Percentiles rank a stretch among this genome's conserved stretches.
These are phyloP conservation scores for Suhomyces bokatorum DNA, from an alignment of 1,139 yeast genomes.

Conservation along the genomic window DNA sequence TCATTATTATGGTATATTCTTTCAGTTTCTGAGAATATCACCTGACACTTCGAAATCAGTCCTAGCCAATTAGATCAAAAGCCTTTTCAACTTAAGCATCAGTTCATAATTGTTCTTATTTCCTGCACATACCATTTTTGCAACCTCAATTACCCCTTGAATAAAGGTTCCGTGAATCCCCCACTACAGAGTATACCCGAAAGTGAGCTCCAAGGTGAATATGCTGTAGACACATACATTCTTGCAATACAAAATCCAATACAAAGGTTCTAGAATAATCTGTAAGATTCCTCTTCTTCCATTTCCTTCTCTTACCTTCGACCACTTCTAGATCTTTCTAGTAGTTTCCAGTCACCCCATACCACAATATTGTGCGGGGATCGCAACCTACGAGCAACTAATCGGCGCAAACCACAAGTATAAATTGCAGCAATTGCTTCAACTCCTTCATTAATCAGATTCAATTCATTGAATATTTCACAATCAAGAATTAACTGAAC, in stretches of 20 bases:
- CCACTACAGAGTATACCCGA: background rate
- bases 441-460: background rate
- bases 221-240: no score
- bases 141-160: conserved; percentile 7
- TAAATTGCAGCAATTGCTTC: conserved; percentile 8
- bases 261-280: background rate
- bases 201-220: no score
- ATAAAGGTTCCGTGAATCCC: background rate
- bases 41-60: no score
- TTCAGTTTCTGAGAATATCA: no score
- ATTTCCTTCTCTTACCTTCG: background rate
- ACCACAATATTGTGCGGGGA: conserved; percentile 12
- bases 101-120: background rate
- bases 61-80: no score
- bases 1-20: no score
- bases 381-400: conserved; percentile 10
- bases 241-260: no score
- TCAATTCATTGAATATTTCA: background rate
- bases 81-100: background rate
- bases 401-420: conserved; percentile 2
- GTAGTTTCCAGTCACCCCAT: conserved; percentile 9
- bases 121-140: conserved; percentile 4
- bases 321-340: conserved; percentile 2
- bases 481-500: background rate
- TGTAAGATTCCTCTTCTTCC: background rate